Conservation (phyloP, 805 yeast species). For the Candida mattraensis region DNA sequence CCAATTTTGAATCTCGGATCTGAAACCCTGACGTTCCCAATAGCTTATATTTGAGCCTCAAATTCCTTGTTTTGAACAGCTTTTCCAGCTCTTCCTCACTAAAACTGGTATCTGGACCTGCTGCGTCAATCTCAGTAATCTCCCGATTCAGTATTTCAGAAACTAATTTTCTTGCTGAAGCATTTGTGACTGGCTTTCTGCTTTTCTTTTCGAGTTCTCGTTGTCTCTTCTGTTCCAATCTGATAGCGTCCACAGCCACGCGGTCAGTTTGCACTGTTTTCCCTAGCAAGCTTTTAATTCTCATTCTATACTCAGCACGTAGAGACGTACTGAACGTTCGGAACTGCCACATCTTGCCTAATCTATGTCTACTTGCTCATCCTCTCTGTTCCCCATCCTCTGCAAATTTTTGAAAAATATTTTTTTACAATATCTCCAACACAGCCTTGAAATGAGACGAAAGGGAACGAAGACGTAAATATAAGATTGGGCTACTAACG, state of each 20-base stretch:
- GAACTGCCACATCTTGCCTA: constrained; percentile 4
- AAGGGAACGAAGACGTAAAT: no score
- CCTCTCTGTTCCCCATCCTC: no score
- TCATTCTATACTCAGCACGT: constrained; percentile 2
- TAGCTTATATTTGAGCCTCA: constrained; percentile 49
- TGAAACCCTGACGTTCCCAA: constrained; percentile 61
- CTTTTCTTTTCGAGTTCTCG: constrained; percentile 21
- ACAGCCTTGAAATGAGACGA: no score
- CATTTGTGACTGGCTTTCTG: constrained; percentile 23
- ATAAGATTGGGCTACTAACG: neutral
- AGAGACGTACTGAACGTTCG: constrained; percentile 3
- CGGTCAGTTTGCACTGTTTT: constrained; percentile 13
- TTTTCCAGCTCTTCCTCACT: constrained; percentile 26
- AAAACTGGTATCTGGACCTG: constrained; percentile 28
- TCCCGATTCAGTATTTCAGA: constrained; percentile 21
- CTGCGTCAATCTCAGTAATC: constrained; percentile 16
- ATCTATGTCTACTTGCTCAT: no score
- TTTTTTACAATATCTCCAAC: no score
- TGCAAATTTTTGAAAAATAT: no score
- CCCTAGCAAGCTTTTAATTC: constrained; percentile 14
- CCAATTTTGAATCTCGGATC: constrained; percentile 55
- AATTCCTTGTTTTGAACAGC: constrained; percentile 33
- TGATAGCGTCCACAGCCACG: constrained; percentile 12
- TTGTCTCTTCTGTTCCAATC: constrained; percentile 5
- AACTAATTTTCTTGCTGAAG: constrained; percentile 29